Conservation (phyloP, 208 protist species). For the Trypanosoma vivax region DNA sequence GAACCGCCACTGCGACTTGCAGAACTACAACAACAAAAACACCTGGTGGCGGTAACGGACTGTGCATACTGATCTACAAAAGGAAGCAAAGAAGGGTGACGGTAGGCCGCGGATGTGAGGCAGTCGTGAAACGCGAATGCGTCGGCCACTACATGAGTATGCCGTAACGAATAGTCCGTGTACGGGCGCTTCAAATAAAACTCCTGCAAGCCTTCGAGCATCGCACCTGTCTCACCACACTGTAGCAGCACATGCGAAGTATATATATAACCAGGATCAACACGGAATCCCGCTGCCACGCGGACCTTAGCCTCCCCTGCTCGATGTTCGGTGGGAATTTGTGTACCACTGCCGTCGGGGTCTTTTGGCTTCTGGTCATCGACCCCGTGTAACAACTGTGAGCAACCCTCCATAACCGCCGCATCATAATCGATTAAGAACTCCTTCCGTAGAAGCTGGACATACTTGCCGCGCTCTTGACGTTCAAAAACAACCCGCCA, state of each 20-base stretch:
- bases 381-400: neutral
- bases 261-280: constrained; percentile 71
- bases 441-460: constrained; percentile 65
- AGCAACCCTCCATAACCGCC: constrained; percentile 1
- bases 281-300: constrained; percentile 50
- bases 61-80: constrained; percentile 46
- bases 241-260: constrained; percentile 30
- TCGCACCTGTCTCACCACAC: constrained; percentile 12
- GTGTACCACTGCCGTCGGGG: neutral
- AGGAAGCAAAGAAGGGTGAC: constrained; percentile 18
- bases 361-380: neutral
- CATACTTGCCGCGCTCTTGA: constrained; percentile 36
- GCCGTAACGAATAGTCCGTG: constrained; percentile 56
- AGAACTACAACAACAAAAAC: constrained; percentile 47
- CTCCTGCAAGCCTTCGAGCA: constrained; percentile 75
- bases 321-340: neutral
- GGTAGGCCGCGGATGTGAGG: constrained; percentile 30
- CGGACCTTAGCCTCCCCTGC: neutral
- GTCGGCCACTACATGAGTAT: constrained; percentile 34
- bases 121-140: constrained; percentile 55
- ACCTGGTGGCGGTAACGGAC: constrained; percentile 34
- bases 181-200: constrained; percentile 60
- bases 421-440: constrained; percentile 61
- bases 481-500: constrained; percentile 45
- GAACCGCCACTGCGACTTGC: constrained; percentile 17